Percentiles rank a stretch among this genome's conserved stretches.
Evolutionary conservation across 495 filamentous ascomycete species (phyloP).

Genomic region (Bathelium albidoporum): DNA sequence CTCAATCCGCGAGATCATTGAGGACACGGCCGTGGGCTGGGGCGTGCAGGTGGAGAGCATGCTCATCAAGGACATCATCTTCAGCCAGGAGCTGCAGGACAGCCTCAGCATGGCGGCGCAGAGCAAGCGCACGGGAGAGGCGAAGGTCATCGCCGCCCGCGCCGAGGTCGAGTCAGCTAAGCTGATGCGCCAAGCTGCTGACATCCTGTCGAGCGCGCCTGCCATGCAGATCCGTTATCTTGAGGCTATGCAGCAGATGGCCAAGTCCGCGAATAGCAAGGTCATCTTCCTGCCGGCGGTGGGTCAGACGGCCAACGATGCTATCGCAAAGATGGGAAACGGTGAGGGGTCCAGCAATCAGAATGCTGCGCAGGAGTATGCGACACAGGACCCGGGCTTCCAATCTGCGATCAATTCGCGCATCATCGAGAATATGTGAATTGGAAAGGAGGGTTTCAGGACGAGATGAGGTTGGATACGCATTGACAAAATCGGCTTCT

Average conservation of each 20-base stretch:
- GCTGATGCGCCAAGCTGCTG: slow-evolving; percentile 94
- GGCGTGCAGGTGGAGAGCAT: slow-evolving; percentile 94
- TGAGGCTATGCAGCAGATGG: slow-evolving; percentile 99
- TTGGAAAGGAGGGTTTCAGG: background rate
- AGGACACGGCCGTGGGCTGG: slow-evolving; percentile 89
- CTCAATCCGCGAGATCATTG: slow-evolving; percentile 93
- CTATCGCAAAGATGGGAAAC: slow-evolving; percentile 42
- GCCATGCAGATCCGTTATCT: slow-evolving; percentile 99
- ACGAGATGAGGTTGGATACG: background rate
- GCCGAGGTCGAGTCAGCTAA: slow-evolving; percentile 97
- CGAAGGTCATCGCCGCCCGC: slow-evolving; percentile 93
- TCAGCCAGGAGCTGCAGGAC: slow-evolving; percentile 90
- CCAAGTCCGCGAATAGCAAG: slow-evolving; percentile 89
- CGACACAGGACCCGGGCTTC: slow-evolving; percentile 48
- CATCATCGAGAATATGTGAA: slow-evolving; percentile 82
- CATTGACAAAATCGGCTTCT: too few relatives aligned
- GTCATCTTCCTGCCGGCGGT: slow-evolving; percentile 81
- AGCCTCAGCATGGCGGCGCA: slow-evolving; percentile 99
- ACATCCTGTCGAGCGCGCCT: slow-evolving; percentile 84
- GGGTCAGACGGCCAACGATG: slow-evolving; percentile 38
- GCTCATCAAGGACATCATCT: slow-evolving; percentile 99
- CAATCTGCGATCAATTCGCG: slow-evolving; percentile 75
- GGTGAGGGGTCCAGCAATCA: slow-evolving; percentile 48
- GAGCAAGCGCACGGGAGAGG: slow-evolving; percentile 94
- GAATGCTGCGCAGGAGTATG: slow-evolving; percentile 40